Percentiles rank a stretch among this genome's conserved stretches.
Conservation (phyloP, 345 rosid genomes). For the Laguncularia racemosa region DNA sequence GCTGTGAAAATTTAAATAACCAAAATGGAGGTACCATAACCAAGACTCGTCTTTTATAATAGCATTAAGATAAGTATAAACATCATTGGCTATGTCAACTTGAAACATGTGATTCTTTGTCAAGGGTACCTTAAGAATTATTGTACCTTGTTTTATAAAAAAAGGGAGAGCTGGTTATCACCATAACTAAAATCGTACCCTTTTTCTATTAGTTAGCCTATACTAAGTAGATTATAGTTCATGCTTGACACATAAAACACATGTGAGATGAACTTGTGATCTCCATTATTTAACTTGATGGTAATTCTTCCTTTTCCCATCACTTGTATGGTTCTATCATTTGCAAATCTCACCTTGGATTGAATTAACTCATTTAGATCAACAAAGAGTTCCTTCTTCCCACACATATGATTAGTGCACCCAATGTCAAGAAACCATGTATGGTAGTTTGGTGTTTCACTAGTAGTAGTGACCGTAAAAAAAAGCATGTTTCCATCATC, state of each 20-base stretch:
- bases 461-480: neutral
- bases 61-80: neutral
- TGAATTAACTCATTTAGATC: constrained; percentile 2
- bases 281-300: constrained; percentile 3
- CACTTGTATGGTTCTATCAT: neutral
- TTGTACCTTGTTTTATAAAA: neutral
- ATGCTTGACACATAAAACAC: constrained; percentile 4
- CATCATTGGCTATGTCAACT: neutral
- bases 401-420: constrained; percentile 5
- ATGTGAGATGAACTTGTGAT: constrained; percentile 2
- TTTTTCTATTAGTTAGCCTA: neutral
- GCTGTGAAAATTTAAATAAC: neutral
- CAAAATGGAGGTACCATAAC: neutral
- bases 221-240: neutral
- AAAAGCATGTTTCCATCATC: too few relatives aligned
- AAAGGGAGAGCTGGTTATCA: neutral
- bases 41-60: neutral
- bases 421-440: constrained; percentile 3
- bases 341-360: neutral
- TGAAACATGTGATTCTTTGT: constrained; percentile 5
- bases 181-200: neutral
- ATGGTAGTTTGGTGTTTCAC: neutral
- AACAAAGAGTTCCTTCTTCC: neutral
- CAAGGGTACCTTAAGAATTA: neutral
- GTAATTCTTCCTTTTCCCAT: neutral